Percentiles rank a stretch among this genome's conserved stretches.
Conservation (phyloP, 169 alveolate genomes). For the Neospora caninum region DNA sequence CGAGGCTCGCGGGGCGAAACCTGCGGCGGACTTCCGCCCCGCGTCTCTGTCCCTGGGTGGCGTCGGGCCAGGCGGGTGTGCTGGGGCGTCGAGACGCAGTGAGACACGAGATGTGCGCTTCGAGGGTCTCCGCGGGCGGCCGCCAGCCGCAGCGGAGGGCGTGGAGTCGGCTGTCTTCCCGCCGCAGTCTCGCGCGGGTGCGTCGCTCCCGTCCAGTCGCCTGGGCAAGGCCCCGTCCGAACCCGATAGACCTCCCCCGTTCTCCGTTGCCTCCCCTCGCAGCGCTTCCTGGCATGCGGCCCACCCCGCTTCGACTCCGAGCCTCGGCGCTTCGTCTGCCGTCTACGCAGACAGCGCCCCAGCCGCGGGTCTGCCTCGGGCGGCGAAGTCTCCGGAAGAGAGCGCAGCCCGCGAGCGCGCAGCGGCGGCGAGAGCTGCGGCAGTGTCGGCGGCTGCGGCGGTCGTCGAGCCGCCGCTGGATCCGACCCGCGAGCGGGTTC, state of each 20-base stretch:
- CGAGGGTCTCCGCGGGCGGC: background rate
- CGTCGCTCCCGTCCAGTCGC: background rate
- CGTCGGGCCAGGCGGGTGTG: background rate
- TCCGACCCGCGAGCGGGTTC: background rate
- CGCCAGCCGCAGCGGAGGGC: background rate
- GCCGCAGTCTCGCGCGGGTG: background rate
- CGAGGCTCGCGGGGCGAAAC: background rate
- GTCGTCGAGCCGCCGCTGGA: conserved; percentile 10
- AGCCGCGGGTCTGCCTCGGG: background rate
- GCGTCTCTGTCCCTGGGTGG: background rate
- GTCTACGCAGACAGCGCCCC: background rate
- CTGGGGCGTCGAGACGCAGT: background rate
- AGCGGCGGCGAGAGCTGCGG: conserved; percentile 19
- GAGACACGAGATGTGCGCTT: background rate
- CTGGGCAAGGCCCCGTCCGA: background rate
- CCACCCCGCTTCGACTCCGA: background rate
- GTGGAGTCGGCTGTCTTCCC: background rate
- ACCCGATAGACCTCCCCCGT: background rate
- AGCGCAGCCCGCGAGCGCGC: background rate
- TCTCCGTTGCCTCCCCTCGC: background rate
- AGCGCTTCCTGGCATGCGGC: background rate
- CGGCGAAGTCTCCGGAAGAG: background rate
- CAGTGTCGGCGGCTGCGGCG: background rate
- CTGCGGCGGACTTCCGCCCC: background rate
- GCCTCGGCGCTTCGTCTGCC: background rate